Conservation (phyloP, 352 stramenopile genomes). For the Blastocystis sp. region DNA sequence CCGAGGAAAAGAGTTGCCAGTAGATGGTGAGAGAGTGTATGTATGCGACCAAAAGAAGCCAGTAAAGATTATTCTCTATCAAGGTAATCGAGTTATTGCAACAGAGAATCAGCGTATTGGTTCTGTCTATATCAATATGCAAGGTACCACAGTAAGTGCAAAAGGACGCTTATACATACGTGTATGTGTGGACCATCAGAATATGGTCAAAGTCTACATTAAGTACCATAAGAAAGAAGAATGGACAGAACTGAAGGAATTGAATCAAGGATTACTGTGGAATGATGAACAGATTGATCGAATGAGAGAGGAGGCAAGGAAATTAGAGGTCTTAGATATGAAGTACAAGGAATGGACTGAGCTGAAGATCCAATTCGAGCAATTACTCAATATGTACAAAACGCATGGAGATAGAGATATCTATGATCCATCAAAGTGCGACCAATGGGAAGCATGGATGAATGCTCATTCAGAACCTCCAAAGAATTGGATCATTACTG, state of each 20-base stretch:
- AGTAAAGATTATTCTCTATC: not conserved
- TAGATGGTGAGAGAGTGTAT: not conserved
- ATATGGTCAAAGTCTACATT: not conserved
- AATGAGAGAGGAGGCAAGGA: not conserved
- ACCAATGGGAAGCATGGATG: not conserved
- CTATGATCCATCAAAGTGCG: not conserved
- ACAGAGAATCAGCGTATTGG: not conserved
- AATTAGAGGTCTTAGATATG: not conserved
- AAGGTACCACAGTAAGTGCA: not conserved
- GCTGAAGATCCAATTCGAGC: not conserved
- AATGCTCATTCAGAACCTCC: not conserved
- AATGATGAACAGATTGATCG: not conserved
- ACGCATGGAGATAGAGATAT: not conserved
- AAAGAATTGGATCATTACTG: not conserved
- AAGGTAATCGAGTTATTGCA: not conserved
- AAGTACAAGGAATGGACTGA: not conserved
- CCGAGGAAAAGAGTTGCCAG: not conserved
- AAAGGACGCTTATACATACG: not conserved
- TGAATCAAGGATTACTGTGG: not conserved
- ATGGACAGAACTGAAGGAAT: not conserved
- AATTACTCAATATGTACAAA: not conserved
- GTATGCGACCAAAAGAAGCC: not conserved
- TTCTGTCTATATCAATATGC: not conserved
- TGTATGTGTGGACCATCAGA: not conserved
- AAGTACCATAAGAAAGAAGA: slow-evolving; percentile 12